A percentile compares a stretch with the other conserved stretches of the same genome.
phyloP scores from a whole-genome alignment of 495 filamentous ascomycete species.

The Terfezia boudieri region DNA sequence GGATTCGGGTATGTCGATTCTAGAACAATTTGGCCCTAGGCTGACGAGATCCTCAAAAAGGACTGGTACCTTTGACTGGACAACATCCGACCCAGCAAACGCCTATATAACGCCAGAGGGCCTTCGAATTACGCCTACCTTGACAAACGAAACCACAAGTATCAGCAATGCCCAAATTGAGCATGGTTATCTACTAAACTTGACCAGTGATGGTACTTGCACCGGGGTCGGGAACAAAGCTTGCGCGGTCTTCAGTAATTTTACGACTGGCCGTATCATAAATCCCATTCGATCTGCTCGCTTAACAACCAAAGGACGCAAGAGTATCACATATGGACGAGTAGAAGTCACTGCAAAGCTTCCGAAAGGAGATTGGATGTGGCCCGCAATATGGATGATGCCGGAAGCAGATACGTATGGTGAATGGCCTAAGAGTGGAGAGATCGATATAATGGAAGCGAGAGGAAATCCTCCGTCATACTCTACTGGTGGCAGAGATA shows the following conservation, averaged over 20 bases:
- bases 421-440: constrained; percentile 54
- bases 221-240: constrained; percentile 30
- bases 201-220: constrained; percentile 40
- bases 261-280: constrained; percentile 48
- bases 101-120: constrained; percentile 44
- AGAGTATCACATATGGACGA: constrained; percentile 56
- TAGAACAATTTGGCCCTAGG: no score
- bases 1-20: constrained; percentile 20
- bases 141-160: constrained; percentile 38
- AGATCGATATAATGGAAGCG: constrained; percentile 63
- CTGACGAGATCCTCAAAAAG: no score
- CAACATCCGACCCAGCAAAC: constrained; percentile 46
- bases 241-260: constrained; percentile 46
- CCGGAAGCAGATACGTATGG: constrained; percentile 51
- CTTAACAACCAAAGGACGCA: constrained; percentile 46
- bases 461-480: constrained; percentile 63
- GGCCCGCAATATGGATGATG: constrained; percentile 88
- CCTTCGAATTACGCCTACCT: constrained; percentile 53
- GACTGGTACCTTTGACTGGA: constrained; percentile 62
- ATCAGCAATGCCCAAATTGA: constrained; percentile 39
- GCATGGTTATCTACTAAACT: constrained; percentile 21
- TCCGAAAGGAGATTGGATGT: constrained; percentile 63
- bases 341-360: constrained; percentile 58
- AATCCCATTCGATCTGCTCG: constrained; percentile 60
- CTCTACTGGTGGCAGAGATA: constrained; percentile 54